Conservation (phyloP, 148 eudicot species). For the Rhododendron ovatum region DNA sequence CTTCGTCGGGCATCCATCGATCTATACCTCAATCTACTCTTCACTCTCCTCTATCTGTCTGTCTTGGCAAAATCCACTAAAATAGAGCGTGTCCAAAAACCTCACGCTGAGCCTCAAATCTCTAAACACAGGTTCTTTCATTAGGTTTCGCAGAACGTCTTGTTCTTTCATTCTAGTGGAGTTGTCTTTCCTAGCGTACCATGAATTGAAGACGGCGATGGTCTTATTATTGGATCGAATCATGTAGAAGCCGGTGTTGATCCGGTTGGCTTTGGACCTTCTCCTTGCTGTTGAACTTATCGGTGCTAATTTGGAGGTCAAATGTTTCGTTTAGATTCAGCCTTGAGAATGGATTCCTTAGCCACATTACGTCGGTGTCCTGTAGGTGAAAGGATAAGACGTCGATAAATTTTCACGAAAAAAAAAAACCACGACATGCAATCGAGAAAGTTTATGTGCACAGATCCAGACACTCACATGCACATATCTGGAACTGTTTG, state of each 20-base stretch:
- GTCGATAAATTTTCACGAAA: too few species aligned
- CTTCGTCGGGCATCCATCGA: too few species aligned
- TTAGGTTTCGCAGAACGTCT: slow-evolving; percentile 46
- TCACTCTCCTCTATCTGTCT: background rate
- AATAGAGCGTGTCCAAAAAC: slow-evolving; percentile 51
- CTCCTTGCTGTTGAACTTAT: slow-evolving; percentile 35
- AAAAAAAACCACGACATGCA: too few species aligned
- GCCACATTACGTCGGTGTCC: slow-evolving; percentile 73
- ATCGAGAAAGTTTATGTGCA: too few species aligned
- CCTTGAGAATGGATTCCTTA: slow-evolving; percentile 53
- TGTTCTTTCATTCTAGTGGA: slow-evolving; percentile 61
- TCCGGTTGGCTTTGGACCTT: slow-evolving; percentile 26
- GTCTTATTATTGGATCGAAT: slow-evolving; percentile 62
- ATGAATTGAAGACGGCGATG: slow-evolving; percentile 43
- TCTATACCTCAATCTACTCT: too few species aligned
- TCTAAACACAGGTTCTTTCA: slow-evolving; percentile 15
- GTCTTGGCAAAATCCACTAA: slow-evolving; percentile 60
- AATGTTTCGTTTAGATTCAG: slow-evolving; percentile 25
- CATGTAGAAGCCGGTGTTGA: slow-evolving; percentile 80
- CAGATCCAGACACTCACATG: too few species aligned
- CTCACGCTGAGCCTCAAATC: slow-evolving; percentile 24
- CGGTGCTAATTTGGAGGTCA: slow-evolving; percentile 60
- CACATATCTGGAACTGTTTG: too few species aligned
- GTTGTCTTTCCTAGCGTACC: slow-evolving; percentile 57
- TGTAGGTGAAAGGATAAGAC: background rate